These are phyloP conservation scores for Leucogyrophana mollusca DNA, from an alignment of 768 basidiomycete genomes.

Conservation along the genomic window DNA sequence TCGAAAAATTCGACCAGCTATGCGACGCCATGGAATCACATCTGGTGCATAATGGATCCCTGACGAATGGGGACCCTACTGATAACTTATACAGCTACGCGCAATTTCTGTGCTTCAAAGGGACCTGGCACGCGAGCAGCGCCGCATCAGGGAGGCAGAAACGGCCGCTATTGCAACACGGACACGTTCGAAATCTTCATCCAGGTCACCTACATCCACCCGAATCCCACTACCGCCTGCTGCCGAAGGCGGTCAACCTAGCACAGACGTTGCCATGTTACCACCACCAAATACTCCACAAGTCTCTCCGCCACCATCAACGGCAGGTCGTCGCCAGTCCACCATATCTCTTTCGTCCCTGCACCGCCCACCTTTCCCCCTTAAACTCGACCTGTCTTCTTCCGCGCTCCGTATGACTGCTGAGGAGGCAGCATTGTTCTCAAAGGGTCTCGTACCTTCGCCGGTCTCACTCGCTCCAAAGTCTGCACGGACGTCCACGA, in stretches of 20 bases:
- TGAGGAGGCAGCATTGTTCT: slow-evolving; percentile 57
- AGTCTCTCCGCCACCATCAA: slow-evolving; percentile 34
- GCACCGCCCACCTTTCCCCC: slow-evolving; percentile 66
- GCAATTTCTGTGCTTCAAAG: slow-evolving; percentile 73
- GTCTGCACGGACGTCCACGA: slow-evolving; percentile 63
- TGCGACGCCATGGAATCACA: slow-evolving; percentile 77
- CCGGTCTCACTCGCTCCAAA: slow-evolving; percentile 83
- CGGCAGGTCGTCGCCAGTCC: slow-evolving; percentile 57
- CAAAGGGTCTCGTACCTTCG: slow-evolving; percentile 60
- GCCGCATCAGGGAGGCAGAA: slow-evolving; percentile 45
- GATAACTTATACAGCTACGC: slow-evolving; percentile 45
- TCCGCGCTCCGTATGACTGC: slow-evolving; percentile 62
- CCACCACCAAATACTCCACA: slow-evolving; percentile 29
- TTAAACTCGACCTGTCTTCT: slow-evolving; percentile 81
- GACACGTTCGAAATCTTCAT: slow-evolving; percentile 16
- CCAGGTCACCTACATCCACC: slow-evolving; percentile 22
- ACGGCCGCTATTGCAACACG: slow-evolving; percentile 38
- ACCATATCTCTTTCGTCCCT: slow-evolving; percentile 80
- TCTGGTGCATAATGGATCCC: slow-evolving; percentile 45
- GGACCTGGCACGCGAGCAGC: slow-evolving; percentile 63
- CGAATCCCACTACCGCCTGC: slow-evolving; percentile 22
- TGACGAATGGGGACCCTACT: neutral
- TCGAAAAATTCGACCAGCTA: slow-evolving; percentile 78
- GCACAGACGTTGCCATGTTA: slow-evolving; percentile 15
- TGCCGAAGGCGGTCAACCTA: slow-evolving; percentile 8